Percentiles rank a stretch among this genome's conserved stretches.
These are phyloP conservation scores for Myxozyma nipponensis DNA, from an alignment of 805 yeast genomes.

Conservation along the genomic window DNA sequence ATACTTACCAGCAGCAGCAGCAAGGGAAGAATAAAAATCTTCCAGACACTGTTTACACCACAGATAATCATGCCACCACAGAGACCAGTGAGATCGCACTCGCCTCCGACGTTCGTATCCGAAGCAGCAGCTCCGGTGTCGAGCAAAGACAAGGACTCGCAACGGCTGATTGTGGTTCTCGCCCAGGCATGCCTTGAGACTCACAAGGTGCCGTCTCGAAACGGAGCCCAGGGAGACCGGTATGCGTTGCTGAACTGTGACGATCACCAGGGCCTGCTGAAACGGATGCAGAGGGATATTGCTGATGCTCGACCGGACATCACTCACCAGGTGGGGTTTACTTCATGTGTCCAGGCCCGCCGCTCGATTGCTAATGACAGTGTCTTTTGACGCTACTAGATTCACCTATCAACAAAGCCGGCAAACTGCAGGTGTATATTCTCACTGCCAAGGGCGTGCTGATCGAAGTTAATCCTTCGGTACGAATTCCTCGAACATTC, in stretches of 20 bases:
- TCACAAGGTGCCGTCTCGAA: constrained; percentile 70
- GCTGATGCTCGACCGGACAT: constrained; percentile 99
- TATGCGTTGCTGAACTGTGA: constrained; percentile 94
- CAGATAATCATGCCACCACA: constrained; percentile 48
- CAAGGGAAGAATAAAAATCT: too few species aligned
- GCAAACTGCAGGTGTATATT: constrained; percentile 91
- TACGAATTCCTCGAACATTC: constrained; percentile 96
- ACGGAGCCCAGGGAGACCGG: constrained; percentile 76
- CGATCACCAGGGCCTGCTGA: constrained; percentile 92
- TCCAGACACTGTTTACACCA: too few species aligned
- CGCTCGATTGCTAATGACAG: constrained; percentile 1
- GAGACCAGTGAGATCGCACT: constrained; percentile 35
- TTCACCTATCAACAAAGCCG: constrained; percentile 98
- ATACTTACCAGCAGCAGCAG: too few species aligned
- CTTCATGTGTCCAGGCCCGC: too few species aligned
- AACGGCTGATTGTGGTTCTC: constrained; percentile 88
- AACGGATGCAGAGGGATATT: constrained; percentile 95
- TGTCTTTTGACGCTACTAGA: constrained; percentile 90
- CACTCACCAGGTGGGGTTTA: constrained; percentile 66
- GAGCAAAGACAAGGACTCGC: constrained; percentile 79
- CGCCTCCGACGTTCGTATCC: constrained; percentile 73
- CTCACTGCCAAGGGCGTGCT: constrained; percentile 94
- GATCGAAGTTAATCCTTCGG: constrained; percentile 92
- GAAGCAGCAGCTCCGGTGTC: constrained; percentile 75
- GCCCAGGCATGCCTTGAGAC: constrained; percentile 96